phyloP scores from a whole-genome alignment of 768 basidiomycete species.

The Lanmaoa pseudosensibilis region DNA sequence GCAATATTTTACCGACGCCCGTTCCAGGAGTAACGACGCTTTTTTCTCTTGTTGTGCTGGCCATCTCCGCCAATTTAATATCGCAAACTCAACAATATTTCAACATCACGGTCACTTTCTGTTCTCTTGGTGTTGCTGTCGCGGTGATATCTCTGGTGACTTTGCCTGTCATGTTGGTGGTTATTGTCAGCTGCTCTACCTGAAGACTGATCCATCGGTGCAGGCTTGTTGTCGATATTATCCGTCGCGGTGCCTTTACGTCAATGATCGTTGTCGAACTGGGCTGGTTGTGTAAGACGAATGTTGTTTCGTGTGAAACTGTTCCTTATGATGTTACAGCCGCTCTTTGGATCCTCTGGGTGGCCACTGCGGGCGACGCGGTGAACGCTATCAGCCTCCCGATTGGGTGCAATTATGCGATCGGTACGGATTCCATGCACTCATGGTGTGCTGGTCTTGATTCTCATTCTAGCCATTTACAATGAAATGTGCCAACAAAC shows the following conservation, averaged over 20 bases:
- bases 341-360: conserved; percentile 41
- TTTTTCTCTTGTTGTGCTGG: conserved; percentile 35
- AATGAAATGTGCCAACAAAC: conserved; percentile 28
- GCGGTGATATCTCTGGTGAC: conserved; percentile 31
- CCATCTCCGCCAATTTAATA: conserved; percentile 29
- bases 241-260: conserved; percentile 38
- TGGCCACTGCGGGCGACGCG: conserved; percentile 36
- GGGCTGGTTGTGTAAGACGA: conserved; percentile 36
- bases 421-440: conserved; percentile 3
- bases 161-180: conserved; percentile 29
- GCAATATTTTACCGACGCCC: not conserved
- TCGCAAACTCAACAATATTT: conserved; percentile 16
- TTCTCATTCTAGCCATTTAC: conserved; percentile 5
- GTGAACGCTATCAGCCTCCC: conserved; percentile 11
- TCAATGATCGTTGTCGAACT: conserved; percentile 42
- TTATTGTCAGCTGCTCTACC: not conserved
- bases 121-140: conserved; percentile 31
- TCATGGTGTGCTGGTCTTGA: not conserved
- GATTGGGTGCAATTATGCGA: conserved; percentile 6
- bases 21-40: conserved; percentile 15
- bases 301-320: not conserved
- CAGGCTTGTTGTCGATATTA: conserved; percentile 37
- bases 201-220: not conserved
- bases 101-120: conserved; percentile 18
- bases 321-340: conserved; percentile 17